Base-by-base conservation (phyloP, 176 grass and related monocot species). In the Melocanna baccifera region DNA sequence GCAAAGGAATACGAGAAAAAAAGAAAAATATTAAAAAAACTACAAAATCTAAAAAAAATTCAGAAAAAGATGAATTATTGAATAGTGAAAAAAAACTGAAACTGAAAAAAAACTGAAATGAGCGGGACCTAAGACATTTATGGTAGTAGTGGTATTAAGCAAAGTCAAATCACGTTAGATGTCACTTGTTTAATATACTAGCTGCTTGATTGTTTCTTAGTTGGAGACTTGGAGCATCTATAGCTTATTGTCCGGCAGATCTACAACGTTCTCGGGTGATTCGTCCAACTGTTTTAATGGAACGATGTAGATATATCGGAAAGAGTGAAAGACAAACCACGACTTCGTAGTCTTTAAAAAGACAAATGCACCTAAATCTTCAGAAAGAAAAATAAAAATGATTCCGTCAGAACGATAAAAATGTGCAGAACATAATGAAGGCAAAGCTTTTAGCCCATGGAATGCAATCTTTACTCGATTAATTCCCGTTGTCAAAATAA, bases 191-290 rank as follows among this genome's bases (percentile, higher is more conserved):
- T 80, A 61, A 48, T 5, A 59, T 9, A 62, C 4, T 2, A 41
- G 30, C 29, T 3, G 11, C 29, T 42, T 64, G 37, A 62, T 78
- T 88, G 55, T 42, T 45, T 51, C 40, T 43, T 73, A 43, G 87
- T 51, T 69, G 87, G 87, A 81, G 69, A 43, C 82, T 51, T 69
- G 87, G 87, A 81, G 69, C 87, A 75, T 62, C 59, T 3, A 12
- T 15, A 14, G 41, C 76, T 80, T 34, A 68, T 69, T 50, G 47
- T 19, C 39, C 14, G 15, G 8, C 28, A 36, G 30, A 30, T 32
- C 70, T 45, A 41, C 30, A 83, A 26, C 85, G 77, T 42, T 80
- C 39, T 19, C 3, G 3, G 1, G 11, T 51, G 69, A 80, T 80
- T 85, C 30, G 1, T 15, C 9, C n/a, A 25, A 7, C 22, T 67